Base-by-base conservation (phyloP, 768 basidiomycete genomes). In the Russula virescens region DNA sequence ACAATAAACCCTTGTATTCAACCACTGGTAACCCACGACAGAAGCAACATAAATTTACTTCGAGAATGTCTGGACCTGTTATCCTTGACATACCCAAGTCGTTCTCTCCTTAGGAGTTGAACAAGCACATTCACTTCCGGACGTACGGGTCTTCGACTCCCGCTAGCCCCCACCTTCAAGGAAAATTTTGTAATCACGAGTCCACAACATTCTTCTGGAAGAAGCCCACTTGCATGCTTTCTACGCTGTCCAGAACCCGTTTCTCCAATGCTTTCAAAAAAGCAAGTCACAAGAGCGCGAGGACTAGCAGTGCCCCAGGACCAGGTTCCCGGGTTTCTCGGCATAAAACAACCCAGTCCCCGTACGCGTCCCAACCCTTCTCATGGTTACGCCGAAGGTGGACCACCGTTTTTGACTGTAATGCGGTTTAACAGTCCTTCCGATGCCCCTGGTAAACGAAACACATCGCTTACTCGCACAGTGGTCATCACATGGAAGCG, bases 401-500 rank as follows among this genome's bases (percentile, higher is more conserved):
- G 31, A 31, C n/a, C 31, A 31, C 31, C 31, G 14, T 38, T 48
- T 23, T 40, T 38, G 10, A 43, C n/a, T 28, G 5, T 21, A 21
- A n/a, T 34, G 5, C 18, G n/a, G 2, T 2, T 40, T 31, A 31
- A 31, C 31, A 31, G 31, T 31, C 43, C 35, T 38, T 45, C 46
- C 13, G 31, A 8, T 8, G 21, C 48, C 18, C 54, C 11, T 4
- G 18, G 21, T 9, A 56, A 23, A 26, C 35, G 19, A 19, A 50
- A 52, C 18, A 34, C 31, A 11, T 51, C 55, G 4, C 48, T 56
- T 13, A 45, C 10, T 14, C 55, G 61, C 0, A 38, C n/a, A 10
- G 21, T 34, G 19, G 40, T 62, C 48, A 38, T 52, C 25, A 28
- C 10, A 7, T 51, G 55, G 61, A 62, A 57, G 10, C 61, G 61